Evolutionary conservation across 2,329 filamentous ascomycete species (phyloP), one percentile per base, ranked within the genome.

Genomic region (Aspergillus novofumigatus): DNA sequence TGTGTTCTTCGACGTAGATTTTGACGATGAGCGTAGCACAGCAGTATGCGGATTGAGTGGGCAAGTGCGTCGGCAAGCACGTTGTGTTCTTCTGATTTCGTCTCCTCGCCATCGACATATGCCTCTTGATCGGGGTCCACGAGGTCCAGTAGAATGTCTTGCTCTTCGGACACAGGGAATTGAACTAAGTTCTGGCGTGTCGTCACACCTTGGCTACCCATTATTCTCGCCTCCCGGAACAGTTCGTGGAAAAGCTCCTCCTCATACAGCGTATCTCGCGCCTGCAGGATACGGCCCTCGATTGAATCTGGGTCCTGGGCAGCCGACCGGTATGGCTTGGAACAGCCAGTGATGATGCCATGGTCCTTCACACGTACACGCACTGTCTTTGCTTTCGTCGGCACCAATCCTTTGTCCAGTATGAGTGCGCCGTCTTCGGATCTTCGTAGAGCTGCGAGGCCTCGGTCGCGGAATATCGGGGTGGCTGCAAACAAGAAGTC

Each of bases 231-330:
- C 74, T 99, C 94, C 20, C 91, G 83, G 53, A 88, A 87, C 58
- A 97, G 80, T 74, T 99, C 94, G 65, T 96, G 87, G 82, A 92
- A 97, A 1, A 99, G 77, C 70, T 99, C 94, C 2, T 87, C 82
- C 38, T 84, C 80, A 26, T 80, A 78, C 4, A 84, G 75, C 1
- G 82, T 80, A 45, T 80, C 77, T 3, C 83, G 82, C 14, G 71
- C 73, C 59, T 72, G 71, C 14, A 70, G 62, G 48, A 71, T 72
- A 63, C 71, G 61, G 72, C 67, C 57, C 67, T 77, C 71, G 14
- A 73, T 69, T 0, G 72, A 65, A 5, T 71, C 66, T 14, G 62
- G 60, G 10, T 65, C 51, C 17, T 52, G 54, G 11, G 65, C 54
- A 3, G 56, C 53, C 6, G 63, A 55, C n/a, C 51, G 60, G 2